Conservation (phyloP, 805 yeast genomes). For the Yamadazyma philogaea region DNA sequence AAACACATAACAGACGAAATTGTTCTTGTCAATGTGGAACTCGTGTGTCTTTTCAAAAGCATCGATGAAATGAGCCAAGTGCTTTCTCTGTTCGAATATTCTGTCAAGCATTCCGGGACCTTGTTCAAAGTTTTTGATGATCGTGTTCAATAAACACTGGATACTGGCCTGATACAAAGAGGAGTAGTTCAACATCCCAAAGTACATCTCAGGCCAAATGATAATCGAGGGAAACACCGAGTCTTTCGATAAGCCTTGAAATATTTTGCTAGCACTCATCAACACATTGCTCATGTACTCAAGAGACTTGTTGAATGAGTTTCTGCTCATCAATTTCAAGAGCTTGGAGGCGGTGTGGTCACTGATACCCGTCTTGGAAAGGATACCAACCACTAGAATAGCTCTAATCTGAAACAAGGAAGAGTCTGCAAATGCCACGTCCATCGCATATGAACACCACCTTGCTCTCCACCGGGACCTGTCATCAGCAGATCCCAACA, state of each 20-base stretch:
- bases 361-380: slow-evolving; percentile 61
- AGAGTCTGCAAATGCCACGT: slow-evolving; percentile 53
- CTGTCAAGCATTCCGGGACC: slow-evolving; percentile 24
- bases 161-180: slow-evolving; percentile 32
- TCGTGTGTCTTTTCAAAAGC: slow-evolving; percentile 43
- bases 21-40: slow-evolving; percentile 38
- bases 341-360: slow-evolving; percentile 45
- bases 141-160: slow-evolving; percentile 27
- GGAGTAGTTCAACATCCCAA: slow-evolving; percentile 27
- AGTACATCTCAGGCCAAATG: slow-evolving; percentile 45
- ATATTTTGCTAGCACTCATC: slow-evolving; percentile 43
- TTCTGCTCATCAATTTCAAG: slow-evolving; percentile 24
- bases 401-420: slow-evolving; percentile 68
- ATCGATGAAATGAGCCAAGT: slow-evolving; percentile 40
- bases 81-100: slow-evolving; percentile 29
- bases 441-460: slow-evolving; percentile 64
- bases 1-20: slow-evolving; percentile 51
- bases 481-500: slow-evolving; percentile 45
- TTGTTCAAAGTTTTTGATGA: slow-evolving; percentile 22
- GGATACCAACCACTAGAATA: slow-evolving; percentile 63
- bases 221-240: slow-evolving; percentile 47
- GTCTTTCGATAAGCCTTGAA: slow-evolving; percentile 45
- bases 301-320: slow-evolving; percentile 19
- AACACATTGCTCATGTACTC: slow-evolving; percentile 33
- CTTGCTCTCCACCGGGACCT: slow-evolving; percentile 57